Percentiles rank a stretch among this genome's conserved stretches.
Conservation (phyloP, 2,329 filamentous ascomycete genomes). For the Gremmenia infestans region DNA sequence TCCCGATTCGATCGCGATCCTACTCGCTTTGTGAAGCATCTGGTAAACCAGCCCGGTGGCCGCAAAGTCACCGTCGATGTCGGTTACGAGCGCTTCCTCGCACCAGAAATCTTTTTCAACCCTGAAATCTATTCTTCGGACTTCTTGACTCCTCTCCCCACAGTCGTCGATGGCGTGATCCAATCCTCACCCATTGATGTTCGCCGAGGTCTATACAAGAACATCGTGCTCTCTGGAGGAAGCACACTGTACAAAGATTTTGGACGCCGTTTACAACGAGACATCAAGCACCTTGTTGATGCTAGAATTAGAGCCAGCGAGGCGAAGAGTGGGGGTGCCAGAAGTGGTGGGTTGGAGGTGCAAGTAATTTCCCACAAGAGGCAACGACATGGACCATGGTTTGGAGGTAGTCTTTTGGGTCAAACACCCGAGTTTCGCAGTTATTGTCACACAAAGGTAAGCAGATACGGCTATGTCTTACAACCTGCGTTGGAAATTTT, state of each 20-base stretch:
- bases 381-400: conserved; percentile 97
- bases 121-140: conserved; percentile 99
- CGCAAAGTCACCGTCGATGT: conserved; percentile 83
- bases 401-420: conserved; percentile 90
- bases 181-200: conserved; percentile 98
- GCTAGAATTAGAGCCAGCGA: conserved; percentile 90
- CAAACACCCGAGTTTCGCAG: conserved; percentile 98
- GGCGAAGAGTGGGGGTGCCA: conserved; percentile 79
- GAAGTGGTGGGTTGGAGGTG: conserved; percentile 90
- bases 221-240: conserved; percentile 95
- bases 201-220: conserved; percentile 95
- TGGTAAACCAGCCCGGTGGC: conserved; percentile 79
- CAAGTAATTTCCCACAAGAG: conserved; percentile 97
- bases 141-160: conserved; percentile 91
- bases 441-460: conserved; percentile 87
- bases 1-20: conserved; percentile 89
- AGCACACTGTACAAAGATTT: conserved; percentile 99
- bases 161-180: conserved; percentile 93
- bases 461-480: neutral
- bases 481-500: neutral
- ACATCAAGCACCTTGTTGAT: conserved; percentile 94
- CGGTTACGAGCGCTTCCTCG: conserved; percentile 95
- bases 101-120: conserved; percentile 99
- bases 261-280: conserved; percentile 88
- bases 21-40: conserved; percentile 85